Conservation (phyloP, 352 stramenopile species). For the Globisporangium yorkense region DNA sequence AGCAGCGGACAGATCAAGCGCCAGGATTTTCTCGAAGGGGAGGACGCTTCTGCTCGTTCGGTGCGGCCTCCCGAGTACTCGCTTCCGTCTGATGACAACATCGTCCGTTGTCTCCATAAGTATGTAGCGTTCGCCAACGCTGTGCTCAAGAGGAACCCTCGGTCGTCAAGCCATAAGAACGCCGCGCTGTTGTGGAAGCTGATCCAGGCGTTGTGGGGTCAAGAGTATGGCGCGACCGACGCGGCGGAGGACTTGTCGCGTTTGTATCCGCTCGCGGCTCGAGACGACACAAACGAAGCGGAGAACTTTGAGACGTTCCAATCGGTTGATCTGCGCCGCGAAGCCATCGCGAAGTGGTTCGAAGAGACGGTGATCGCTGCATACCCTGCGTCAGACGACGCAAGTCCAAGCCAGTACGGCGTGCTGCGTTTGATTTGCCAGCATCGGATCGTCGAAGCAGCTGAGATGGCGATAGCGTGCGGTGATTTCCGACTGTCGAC, state of each 20-base stretch:
- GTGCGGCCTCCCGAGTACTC: conserved; percentile 30
- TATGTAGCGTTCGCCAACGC: conserved; percentile 46
- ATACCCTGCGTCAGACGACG: conserved; percentile 7
- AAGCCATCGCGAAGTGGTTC: conserved; percentile 76
- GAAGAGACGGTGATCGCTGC: conserved; percentile 33
- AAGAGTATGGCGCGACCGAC: conserved; percentile 48
- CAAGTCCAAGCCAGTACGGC: conserved; percentile 18
- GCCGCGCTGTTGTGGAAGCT: conserved; percentile 58
- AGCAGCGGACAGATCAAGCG: not conserved
- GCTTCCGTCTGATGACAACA: conserved; percentile 36
- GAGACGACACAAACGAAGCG: conserved; percentile 51
- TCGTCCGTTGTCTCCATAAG: conserved; percentile 57
- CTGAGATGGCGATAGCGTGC: conserved; percentile 50
- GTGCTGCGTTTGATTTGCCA: conserved; percentile 43
- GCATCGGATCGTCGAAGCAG: conserved; percentile 52
- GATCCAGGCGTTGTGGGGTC: conserved; percentile 67
- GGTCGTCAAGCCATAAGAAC: conserved; percentile 13
- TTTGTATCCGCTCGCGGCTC: conserved; percentile 41
- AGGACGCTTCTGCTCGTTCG: conserved; percentile 14
- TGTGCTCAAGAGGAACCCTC: conserved; percentile 14
- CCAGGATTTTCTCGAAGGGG: conserved; percentile 21
- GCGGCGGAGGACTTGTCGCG: conserved; percentile 15
- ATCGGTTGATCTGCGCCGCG: conserved; percentile 58
- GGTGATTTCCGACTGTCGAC: conserved; percentile 62
- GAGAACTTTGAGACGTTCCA: conserved; percentile 66